phyloP scores from a whole-genome alignment of 805 yeast species.

The Geotrichum ghanense region DNA sequence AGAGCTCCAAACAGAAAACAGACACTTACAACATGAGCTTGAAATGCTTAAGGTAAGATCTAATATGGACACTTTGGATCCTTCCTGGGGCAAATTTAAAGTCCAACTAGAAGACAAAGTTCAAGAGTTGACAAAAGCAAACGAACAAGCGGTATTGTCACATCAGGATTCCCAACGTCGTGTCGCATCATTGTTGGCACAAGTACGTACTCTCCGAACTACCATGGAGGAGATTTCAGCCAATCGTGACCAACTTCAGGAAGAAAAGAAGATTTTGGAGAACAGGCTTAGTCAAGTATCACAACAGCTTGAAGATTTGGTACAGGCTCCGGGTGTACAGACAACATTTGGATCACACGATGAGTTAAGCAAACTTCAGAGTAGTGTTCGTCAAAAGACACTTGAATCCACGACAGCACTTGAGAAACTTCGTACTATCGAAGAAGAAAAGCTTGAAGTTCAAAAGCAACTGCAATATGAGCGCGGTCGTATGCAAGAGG shows the following conservation, averaged over 20 bases:
- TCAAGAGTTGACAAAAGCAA: slow-evolving; percentile 28
- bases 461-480: slow-evolving; percentile 9
- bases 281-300: slow-evolving; percentile 31
- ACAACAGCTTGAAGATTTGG: slow-evolving; percentile 30
- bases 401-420: slow-evolving; percentile 5
- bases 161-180: slow-evolving; percentile 37
- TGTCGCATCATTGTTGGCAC: slow-evolving; percentile 36
- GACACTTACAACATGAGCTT: slow-evolving; percentile 26
- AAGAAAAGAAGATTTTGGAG: slow-evolving; percentile 38
- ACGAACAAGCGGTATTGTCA: slow-evolving; percentile 31
- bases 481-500: slow-evolving; percentile 7
- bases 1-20: slow-evolving; percentile 35
- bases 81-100: slow-evolving; percentile 7
- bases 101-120: slow-evolving; percentile 18
- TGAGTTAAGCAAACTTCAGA: slow-evolving; percentile 9
- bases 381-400: slow-evolving; percentile 1
- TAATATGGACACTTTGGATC: background rate
- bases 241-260: slow-evolving; percentile 52
- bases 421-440: slow-evolving; percentile 10
- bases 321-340: background rate
- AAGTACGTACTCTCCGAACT: slow-evolving; percentile 44
- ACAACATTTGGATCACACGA: background rate
- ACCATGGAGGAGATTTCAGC: slow-evolving; percentile 47
- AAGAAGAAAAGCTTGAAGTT: slow-evolving; percentile 27
- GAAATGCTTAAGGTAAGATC: slow-evolving; percentile 5